These are phyloP conservation scores for Pichia sp. DNA, from an alignment of 1,139 yeast species.

Conservation along the genomic window DNA sequence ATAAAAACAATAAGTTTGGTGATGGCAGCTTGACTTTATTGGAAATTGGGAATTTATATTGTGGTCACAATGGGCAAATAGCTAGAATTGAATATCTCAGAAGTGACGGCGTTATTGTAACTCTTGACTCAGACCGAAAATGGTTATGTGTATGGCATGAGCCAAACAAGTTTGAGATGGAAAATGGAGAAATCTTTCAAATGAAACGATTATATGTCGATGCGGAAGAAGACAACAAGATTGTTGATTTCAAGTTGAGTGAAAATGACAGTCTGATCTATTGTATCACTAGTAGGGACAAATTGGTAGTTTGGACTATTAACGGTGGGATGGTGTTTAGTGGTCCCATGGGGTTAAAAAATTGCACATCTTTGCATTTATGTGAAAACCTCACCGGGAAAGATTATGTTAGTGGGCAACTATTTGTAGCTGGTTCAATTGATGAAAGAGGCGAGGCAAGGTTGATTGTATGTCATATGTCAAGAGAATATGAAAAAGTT, in stretches of 20 bases:
- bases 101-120: constrained; percentile 50
- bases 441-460: neutral
- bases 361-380: constrained; percentile 23
- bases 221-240: constrained; percentile 15
- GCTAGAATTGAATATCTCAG: constrained; percentile 42
- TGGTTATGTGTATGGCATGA: constrained; percentile 23
- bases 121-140: constrained; percentile 48
- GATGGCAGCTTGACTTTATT: constrained; percentile 33
- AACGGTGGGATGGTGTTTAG: constrained; percentile 45
- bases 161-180: constrained; percentile 48
- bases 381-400: constrained; percentile 19
- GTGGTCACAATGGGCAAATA: constrained; percentile 49
- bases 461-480: constrained; percentile 1
- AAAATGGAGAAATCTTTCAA: constrained; percentile 46
- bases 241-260: constrained; percentile 40
- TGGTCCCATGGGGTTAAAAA: neutral
- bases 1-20: neutral
- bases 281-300: constrained; percentile 30
- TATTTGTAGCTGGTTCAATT: constrained; percentile 1
- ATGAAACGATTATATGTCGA: constrained; percentile 41
- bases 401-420: constrained; percentile 13
- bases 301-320: constrained; percentile 43
- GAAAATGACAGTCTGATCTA: constrained; percentile 55
- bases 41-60: constrained; percentile 43
- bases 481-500: neutral